phyloP scores from a whole-genome alignment of 192 early-diverging fungal species.

The Coemansia sp. region DNA sequence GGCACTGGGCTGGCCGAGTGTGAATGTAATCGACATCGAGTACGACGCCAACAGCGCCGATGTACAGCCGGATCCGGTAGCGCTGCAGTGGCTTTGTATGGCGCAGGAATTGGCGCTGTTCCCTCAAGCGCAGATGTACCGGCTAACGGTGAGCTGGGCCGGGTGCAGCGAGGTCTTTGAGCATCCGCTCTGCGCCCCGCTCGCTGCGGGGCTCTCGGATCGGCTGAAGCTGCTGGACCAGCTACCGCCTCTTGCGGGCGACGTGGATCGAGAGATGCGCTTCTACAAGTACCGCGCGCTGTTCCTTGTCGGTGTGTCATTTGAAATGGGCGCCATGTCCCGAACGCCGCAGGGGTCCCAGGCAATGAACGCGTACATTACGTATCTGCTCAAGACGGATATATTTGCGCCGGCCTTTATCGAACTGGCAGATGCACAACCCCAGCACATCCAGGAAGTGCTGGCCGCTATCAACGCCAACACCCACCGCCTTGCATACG shows the following conservation, averaged over 20 bases:
- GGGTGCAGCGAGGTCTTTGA: constrained; percentile 46
- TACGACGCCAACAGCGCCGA: constrained; percentile 20
- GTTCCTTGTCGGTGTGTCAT: constrained; percentile 34
- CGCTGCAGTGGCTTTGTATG: constrained; percentile 25
- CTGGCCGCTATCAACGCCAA: constrained; percentile 37
- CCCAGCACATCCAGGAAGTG: constrained; percentile 25
- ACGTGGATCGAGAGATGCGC: constrained; percentile 16
- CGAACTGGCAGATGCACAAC: constrained; percentile 23
- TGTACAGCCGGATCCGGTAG: constrained; percentile 21
- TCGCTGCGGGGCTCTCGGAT: constrained; percentile 8
- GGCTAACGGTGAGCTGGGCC: constrained; percentile 35
- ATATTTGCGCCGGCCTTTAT: constrained; percentile 25
- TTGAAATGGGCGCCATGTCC: constrained; percentile 34
- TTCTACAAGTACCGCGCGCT: constrained; percentile 37
- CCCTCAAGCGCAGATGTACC: constrained; percentile 25
- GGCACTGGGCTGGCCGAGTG: constrained; percentile 37
- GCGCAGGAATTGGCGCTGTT: constrained; percentile 27
- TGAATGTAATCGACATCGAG: constrained; percentile 23
- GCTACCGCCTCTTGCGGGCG: constrained; percentile 15
- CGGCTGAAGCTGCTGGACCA: constrained; percentile 20
- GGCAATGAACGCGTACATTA: constrained; percentile 38
- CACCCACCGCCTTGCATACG: constrained; percentile 21
- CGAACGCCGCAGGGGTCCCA: constrained; percentile 16
- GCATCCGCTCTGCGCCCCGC: constrained; percentile 17
- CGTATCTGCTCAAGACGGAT: constrained; percentile 39